Evolutionary conservation across 768 basidiomycete species (phyloP).

Genomic region (Crassisporium funariophilum): DNA sequence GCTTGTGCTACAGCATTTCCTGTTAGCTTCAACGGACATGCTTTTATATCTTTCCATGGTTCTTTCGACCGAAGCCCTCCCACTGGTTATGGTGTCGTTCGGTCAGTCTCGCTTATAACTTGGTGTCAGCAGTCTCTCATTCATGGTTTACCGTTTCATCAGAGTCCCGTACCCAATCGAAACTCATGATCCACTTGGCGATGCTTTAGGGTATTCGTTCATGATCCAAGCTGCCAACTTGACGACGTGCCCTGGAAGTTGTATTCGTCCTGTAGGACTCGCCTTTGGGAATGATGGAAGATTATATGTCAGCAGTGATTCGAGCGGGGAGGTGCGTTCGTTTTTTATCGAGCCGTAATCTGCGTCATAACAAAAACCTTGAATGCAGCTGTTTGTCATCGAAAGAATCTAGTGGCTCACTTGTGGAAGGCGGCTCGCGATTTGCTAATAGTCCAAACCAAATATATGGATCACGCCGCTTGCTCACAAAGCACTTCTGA

Average conservation of each 20-base stretch:
- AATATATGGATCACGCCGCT: too few species aligned
- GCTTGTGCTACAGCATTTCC: slow-evolving; percentile 26
- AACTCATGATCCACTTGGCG: slow-evolving; percentile 3
- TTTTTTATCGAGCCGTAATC: too few species aligned
- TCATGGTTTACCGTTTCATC: neutral
- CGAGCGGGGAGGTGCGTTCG: slow-evolving; percentile 41
- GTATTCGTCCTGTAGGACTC: slow-evolving; percentile 47
- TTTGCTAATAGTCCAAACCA: too few species aligned
- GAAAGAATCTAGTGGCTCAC: too few species aligned
- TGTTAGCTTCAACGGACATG: slow-evolving; percentile 29
- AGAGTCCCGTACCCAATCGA: slow-evolving; percentile 31
- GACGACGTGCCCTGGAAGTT: slow-evolving; percentile 39
- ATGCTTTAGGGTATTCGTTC: slow-evolving; percentile 28
- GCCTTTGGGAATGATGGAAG: slow-evolving; percentile 37
- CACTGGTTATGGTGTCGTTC: slow-evolving; percentile 49
- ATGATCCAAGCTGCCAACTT: slow-evolving; percentile 42
- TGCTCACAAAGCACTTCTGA: too few species aligned
- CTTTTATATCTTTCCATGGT: slow-evolving; percentile 49
- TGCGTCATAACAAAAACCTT: too few species aligned
- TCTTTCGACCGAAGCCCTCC: slow-evolving; percentile 43
- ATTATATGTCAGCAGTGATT: slow-evolving; percentile 44
- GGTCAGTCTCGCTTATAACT: slow-evolving; percentile 21
- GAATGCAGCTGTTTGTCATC: too few species aligned
- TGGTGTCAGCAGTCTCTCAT: too few species aligned
- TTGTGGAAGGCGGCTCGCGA: too few species aligned